Conservation (phyloP, 1,139 yeast species). For the Geotrichum carabidarum region DNA sequence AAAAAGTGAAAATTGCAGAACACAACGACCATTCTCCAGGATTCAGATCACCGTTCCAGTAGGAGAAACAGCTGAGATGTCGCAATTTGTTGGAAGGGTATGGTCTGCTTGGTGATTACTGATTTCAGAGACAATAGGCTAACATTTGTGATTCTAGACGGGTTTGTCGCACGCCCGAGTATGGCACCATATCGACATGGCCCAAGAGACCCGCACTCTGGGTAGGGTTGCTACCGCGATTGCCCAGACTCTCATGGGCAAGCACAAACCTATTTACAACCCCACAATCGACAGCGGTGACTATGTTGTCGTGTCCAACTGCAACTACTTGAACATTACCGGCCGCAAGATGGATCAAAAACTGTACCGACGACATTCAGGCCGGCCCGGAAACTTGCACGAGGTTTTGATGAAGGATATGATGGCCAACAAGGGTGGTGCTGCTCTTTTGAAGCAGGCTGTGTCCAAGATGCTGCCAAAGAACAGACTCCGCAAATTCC, state of each 20-base stretch:
- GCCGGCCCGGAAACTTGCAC: conserved; percentile 84
- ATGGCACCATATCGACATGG: conserved; percentile 95
- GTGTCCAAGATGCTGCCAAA: conserved; percentile 96
- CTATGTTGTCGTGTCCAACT: conserved; percentile 92
- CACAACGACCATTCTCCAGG: background rate
- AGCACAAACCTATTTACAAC: conserved; percentile 82
- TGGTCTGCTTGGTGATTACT: conserved; percentile 13
- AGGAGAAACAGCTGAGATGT: conserved; percentile 28
- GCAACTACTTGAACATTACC: conserved; percentile 70
- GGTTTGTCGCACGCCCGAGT: conserved; percentile 75
- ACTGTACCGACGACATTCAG: conserved; percentile 86
- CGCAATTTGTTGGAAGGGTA: conserved; percentile 41
- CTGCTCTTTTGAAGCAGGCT: conserved; percentile 76
- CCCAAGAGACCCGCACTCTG: conserved; percentile 74
- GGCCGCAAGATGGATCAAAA: conserved; percentile 81
- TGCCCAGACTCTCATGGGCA: conserved; percentile 85
- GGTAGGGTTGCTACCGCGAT: conserved; percentile 90
- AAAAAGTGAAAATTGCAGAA: background rate
- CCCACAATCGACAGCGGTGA: conserved; percentile 84
- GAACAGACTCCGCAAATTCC: conserved; percentile 69
- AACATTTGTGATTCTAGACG: conserved; percentile 37
- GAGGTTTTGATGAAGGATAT: conserved; percentile 76
- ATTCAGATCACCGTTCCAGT: background rate
- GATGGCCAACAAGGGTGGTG: conserved; percentile 74
- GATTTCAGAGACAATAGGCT: background rate